Conservation (phyloP, 2,329 filamentous ascomycete genomes). For the Xylaria sp. region DNA sequence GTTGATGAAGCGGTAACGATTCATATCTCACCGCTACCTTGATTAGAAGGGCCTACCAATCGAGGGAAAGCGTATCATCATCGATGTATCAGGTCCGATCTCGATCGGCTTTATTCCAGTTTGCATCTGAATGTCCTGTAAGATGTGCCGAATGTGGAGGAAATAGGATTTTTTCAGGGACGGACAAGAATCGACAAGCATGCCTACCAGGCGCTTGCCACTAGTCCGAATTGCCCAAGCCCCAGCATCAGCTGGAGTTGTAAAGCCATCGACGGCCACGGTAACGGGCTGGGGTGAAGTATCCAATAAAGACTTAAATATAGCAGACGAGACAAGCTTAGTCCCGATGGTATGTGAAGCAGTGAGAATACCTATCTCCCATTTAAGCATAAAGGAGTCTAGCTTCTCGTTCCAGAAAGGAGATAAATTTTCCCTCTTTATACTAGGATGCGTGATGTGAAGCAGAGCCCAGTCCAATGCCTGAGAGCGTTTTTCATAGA, state of each 20-base stretch:
- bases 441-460: neutral
- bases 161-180: neutral
- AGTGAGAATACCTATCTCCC: neutral
- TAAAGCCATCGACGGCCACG: neutral
- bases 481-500: neutral
- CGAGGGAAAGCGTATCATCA: too few relatives aligned
- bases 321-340: neutral
- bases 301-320: neutral
- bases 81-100: too few relatives aligned
- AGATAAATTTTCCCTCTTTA: neutral
- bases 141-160: neutral
- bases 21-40: too few relatives aligned
- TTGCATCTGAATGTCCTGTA: neutral
- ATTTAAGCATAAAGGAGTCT: neutral
- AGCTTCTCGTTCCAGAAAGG: neutral
- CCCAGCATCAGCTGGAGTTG: neutral
- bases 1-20: too few relatives aligned
- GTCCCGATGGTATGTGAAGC: neutral
- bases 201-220: neutral
- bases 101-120: neutral
- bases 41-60: too few relatives aligned
- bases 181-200: neutral
- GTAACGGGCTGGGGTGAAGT: neutral
- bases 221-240: neutral
- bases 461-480: neutral